Evolutionary conservation across 2,329 filamentous ascomycete species (phyloP), one percentile per base, ranked within the genome.

Genomic region (Hypocreales sp.): DNA sequence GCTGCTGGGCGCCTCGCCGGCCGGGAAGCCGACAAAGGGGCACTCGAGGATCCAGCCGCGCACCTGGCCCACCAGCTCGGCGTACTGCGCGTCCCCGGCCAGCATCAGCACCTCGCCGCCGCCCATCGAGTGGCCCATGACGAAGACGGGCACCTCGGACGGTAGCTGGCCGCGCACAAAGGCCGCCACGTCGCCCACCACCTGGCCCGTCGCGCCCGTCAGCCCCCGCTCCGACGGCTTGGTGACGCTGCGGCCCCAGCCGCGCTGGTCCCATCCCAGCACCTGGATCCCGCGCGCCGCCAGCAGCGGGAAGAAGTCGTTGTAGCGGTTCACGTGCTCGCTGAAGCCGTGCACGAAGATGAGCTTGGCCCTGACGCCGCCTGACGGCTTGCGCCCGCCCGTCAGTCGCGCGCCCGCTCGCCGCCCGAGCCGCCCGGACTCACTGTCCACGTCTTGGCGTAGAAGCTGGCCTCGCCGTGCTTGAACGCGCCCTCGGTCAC

Each of bases 71-170:
- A 71, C 61, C 9, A 81, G 47, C 11, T 69, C 63, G 23, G 55
- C 52, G 45, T 72, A 64, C 30, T 49, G 33, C 1, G 60, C 48
- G 29, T 64, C 57, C 30, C 56, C 62, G 15, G 64, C 64, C 14
- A 77, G 48, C 23, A 69, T 72, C 7, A 92, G 56, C 5, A 74
- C 67, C 51, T 92, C 67, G 15, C 73, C 81, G 32, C 86, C 86
- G 37, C 86, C 86, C 82, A 93, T 93, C 14, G 77, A 84, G 53
- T 93, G 83, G 28, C 86, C 86, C 60, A 90, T 72, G 13, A 94
- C 64, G 53, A 93, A 94, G 11, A 92, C 46, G 0, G 83, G 82
- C 20, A 60, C 30, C 8, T 18, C 5, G 3, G 26, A 10, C 4
- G 63, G 63, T 5, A 75, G 55, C 35, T 77, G 66, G 18, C 59